Evolutionary conservation across 768 basidiomycete genomes (phyloP), one percentile per base, ranked within the genome.

Genomic region (Lenzites betulinus): DNA sequence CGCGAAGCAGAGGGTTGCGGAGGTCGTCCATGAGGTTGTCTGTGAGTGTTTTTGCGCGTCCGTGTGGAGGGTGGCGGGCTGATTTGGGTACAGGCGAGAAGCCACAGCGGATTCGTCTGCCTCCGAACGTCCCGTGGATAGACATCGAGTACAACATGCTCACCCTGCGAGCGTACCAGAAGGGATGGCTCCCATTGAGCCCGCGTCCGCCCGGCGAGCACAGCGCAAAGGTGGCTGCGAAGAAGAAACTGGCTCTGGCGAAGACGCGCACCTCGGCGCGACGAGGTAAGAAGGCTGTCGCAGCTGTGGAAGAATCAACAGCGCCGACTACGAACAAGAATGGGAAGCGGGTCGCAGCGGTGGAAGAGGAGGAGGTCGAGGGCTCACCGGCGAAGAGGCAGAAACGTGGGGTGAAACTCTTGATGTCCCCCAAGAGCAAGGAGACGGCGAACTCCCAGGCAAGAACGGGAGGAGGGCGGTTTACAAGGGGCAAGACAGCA

Each of bases 21-120:
- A 52, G 23, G 13, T 59, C 18, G 58, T 59, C 18, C 43, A 59
- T n/a, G 58, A 59, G 12, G 41, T 53, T n/a, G 44, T 53, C 25
- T 39, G 58, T 59, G 44, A 23, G 58, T 59, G 20, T 23, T 16
- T 2, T 6, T 23, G 16, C 4, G n/a, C 22, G 4, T 15, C 43
- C n/a, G 9, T n/a, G 7, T 5, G 20, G 16, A 18, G 38, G 15
- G 38, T 18, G 13, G 38, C 11, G 38, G 6, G 18, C 38, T 39
- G 38, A 39, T 18, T 16, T 4, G 7, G 15, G 38, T 13, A 39
- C 12, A 58, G 56, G 48, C 28, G 56, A 50, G 47, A 48, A 43
- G 13, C 56, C 56, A 6, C 16, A 13, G 26, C 48, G 48, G 20
- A 50, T 58, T 28, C 48, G 18, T 15, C 4, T 51, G 8, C 56